These are phyloP conservation scores for Phytophthora sp. DNA, from an alignment of 352 stramenopile species.

Conservation along the genomic window DNA sequence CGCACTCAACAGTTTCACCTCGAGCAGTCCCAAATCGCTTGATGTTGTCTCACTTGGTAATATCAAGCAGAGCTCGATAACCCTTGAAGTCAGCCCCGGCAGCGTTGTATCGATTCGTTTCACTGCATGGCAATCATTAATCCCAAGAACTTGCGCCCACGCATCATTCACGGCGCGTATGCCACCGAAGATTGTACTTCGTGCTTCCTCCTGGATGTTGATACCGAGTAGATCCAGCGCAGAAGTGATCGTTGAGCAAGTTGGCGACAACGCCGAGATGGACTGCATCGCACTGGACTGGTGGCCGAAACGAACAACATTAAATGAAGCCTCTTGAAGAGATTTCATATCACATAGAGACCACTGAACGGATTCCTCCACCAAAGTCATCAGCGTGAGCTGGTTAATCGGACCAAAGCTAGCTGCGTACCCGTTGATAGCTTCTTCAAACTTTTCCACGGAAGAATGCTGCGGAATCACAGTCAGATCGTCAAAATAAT, in stretches of 20 bases:
- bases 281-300: neutral
- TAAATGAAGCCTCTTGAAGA: conserved; percentile 14
- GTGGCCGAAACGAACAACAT: conserved; percentile 9
- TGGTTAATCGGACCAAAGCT: conserved; percentile 19
- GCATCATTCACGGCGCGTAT: conserved; percentile 22
- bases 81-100: conserved; percentile 26
- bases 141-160: conserved; percentile 9
- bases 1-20: conserved; percentile 20
- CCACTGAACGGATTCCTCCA: conserved; percentile 26
- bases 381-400: conserved; percentile 38
- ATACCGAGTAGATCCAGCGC: conserved; percentile 30
- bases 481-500: conserved; percentile 27
- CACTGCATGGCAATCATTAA: conserved; percentile 7
- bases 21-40: conserved; percentile 6
- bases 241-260: conserved; percentile 15
- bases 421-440: conserved; percentile 15
- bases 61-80: conserved; percentile 41
- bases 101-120: conserved; percentile 50
- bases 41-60: conserved; percentile 9
- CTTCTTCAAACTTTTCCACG: conserved; percentile 34
- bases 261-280: conserved; percentile 5
- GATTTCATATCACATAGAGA: conserved; percentile 14
- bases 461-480: conserved; percentile 23
- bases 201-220: conserved; percentile 37
- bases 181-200: conserved; percentile 20